Base-by-base conservation (phyloP, 768 basidiomycete species). In the Boletellus ananiceps region DNA sequence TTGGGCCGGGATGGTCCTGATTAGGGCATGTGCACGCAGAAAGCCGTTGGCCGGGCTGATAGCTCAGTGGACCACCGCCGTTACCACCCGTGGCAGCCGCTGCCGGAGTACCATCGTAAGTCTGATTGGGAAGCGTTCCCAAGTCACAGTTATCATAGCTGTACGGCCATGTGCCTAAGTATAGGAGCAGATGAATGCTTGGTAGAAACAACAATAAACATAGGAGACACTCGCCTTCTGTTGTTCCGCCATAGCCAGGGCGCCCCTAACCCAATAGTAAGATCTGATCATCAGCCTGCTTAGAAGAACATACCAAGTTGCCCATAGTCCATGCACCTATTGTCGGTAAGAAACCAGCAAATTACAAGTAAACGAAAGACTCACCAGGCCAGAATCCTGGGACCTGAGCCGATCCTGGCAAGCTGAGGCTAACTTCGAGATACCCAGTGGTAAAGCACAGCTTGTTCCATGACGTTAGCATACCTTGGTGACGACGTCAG, bases 391-490 rank as follows among this genome's bases (percentile, higher is more conserved):
- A 96, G 52, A 89, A 74, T 6, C 93, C 93, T 11, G 85, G 79
- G 14, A 76, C 73, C 35, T 60, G 55, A 1, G 77, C 71, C 11
- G 71, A 66, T 5, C 88, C 90, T 15, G 90, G 88, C 57, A 91
- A 64, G 62, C 86, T 88, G 16, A 91, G 58, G n/a, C 75, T 79
- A 3, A 86, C 81, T 69, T 96, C 96, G 49, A 97, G 73, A 62
- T 93, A 93, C 2, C 91, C 93, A 0, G 91, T 92, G 14, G 84
- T 94, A 70, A 93, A 96, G 70, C 94, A 98, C 47, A 96, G 69
- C 69, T 96, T 91, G 70, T 96, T 95, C 93, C 94, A 96, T 12
- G 83, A 79, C 57, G 86, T 83, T 9, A 93, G 46, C 84, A 86
- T 85, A 33, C 81, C 82, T 78, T 50, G 33, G 41, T 16, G 43